phyloP scores from a whole-genome alignment of 441 rosid species.

The Sinapis alba region DNA sequence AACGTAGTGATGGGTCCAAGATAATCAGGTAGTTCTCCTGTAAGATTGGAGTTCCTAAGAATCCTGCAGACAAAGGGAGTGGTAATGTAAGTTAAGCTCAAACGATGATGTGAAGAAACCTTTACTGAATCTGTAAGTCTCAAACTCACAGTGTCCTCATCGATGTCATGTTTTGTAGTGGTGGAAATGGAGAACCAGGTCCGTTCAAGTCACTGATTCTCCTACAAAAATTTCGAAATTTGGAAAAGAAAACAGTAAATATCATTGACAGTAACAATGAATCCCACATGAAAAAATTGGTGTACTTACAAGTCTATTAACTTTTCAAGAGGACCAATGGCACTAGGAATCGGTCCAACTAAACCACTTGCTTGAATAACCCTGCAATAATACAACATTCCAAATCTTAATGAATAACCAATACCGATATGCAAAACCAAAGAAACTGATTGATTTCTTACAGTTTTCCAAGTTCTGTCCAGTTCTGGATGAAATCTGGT shows the following conservation, averaged over 20 bases:
- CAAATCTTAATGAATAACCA: neutral
- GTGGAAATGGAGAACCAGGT: constrained; percentile 49
- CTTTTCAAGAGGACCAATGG: constrained; percentile 36
- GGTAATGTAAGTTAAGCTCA: neutral
- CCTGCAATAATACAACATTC: constrained; percentile 36
- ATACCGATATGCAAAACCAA: neutral
- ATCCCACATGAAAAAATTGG: neutral
- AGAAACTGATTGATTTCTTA: constrained; percentile 37
- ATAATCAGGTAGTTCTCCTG: constrained; percentile 48
- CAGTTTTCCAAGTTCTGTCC: constrained; percentile 49
- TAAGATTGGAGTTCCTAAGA: constrained; percentile 63
- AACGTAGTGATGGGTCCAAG: constrained; percentile 29
- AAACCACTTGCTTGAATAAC: constrained; percentile 62
- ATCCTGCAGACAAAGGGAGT: constrained; percentile 41
- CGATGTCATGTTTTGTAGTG: constrained; percentile 33
- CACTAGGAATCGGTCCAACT: constrained; percentile 62
- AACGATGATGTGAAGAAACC: neutral
- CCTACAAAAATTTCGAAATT: constrained; percentile 39
- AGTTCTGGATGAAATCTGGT: constrained; percentile 56
- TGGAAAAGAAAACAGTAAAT: neutral
- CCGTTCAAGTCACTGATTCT: constrained; percentile 66
- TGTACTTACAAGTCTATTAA: constrained; percentile 53
- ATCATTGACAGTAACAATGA: neutral
- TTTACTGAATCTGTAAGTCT: neutral
- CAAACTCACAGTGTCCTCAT: constrained; percentile 50